Conservation (phyloP, 2,329 filamentous ascomycete species). For the Trichoderma sp. region DNA sequence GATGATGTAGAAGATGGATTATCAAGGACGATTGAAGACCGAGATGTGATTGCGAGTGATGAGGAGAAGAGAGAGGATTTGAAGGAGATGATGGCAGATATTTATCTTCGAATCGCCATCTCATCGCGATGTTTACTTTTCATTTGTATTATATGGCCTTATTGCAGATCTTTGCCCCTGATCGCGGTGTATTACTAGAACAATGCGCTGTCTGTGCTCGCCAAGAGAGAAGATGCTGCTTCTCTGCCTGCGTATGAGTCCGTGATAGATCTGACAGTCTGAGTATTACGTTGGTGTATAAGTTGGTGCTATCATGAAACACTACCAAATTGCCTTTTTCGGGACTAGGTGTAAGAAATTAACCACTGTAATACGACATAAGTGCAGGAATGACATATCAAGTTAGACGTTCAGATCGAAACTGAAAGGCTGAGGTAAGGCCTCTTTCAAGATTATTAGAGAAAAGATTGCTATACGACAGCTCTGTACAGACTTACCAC, state of each 20-base stretch:
- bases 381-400: neutral
- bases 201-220: neutral
- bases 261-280: neutral
- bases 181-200: neutral
- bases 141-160: neutral
- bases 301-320: neutral
- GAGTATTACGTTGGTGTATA: neutral
- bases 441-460: neutral
- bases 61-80: neutral
- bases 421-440: neutral
- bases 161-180: neutral
- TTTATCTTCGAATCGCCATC: constrained; percentile 14
- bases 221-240: neutral
- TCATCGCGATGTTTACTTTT: neutral
- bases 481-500: neutral
- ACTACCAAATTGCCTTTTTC: neutral
- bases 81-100: constrained; percentile 1
- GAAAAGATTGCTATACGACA: neutral
- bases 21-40: neutral
- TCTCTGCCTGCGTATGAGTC: neutral
- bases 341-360: neutral
- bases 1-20: neutral
- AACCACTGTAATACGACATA: neutral
- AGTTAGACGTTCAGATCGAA: neutral
- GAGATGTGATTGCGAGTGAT: constrained; percentile 2